Evolutionary conservation across 1,139 yeast genomes (phyloP).

Genomic region (Pichia sp.): DNA sequence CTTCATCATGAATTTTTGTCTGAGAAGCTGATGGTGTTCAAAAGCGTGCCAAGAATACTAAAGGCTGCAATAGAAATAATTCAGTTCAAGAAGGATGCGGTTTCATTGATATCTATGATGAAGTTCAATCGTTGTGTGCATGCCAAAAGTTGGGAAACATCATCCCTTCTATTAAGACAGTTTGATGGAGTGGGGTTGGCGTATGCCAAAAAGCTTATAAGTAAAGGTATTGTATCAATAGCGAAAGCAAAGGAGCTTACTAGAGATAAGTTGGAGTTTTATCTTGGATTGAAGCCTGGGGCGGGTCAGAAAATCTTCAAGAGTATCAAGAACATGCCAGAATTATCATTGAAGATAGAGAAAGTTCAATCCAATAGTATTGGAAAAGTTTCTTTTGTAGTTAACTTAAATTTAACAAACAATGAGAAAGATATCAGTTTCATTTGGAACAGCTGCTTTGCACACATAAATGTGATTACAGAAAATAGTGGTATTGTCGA

Average conservation of each 20-base stretch:
- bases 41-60: constrained; percentile 34
- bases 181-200: constrained; percentile 37
- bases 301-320: constrained; percentile 24
- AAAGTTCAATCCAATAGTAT: constrained; percentile 5
- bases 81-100: constrained; percentile 33
- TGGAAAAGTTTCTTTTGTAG: constrained; percentile 1
- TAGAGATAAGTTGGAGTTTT: constrained; percentile 32
- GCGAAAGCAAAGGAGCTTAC: constrained; percentile 26
- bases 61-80: constrained; percentile 39
- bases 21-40: constrained; percentile 36
- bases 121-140: constrained; percentile 32
- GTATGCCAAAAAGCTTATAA: constrained; percentile 32
- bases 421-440: constrained; percentile 16
- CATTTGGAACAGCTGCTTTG: constrained; percentile 30
- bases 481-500: constrained; percentile 28
- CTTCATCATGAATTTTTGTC: constrained; percentile 33
- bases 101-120: constrained; percentile 32
- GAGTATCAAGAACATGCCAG: constrained; percentile 13
- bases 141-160: constrained; percentile 43
- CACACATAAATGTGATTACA: constrained; percentile 26
- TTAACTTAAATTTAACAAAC: constrained; percentile 9
- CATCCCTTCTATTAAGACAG: constrained; percentile 37
- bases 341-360: constrained; percentile 5
- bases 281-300: constrained; percentile 34
- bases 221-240: constrained; percentile 26